phyloP scores from a whole-genome alignment of 768 basidiomycete genomes.

The Symmetrospora coprosmae region DNA sequence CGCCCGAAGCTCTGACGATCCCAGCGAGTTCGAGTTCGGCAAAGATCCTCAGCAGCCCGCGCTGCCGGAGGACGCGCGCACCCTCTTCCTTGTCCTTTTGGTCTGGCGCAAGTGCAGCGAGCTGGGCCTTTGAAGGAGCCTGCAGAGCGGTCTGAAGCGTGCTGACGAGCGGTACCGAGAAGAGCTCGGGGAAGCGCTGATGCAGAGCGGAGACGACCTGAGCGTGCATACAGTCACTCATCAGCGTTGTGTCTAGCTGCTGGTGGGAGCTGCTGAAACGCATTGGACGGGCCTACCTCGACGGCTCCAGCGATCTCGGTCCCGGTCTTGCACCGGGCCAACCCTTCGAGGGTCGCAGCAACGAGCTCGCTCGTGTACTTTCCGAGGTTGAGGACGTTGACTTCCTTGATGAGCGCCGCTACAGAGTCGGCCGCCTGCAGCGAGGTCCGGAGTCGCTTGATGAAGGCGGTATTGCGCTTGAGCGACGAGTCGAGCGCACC shows the following conservation, averaged over 20 bases:
- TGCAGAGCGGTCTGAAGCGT: slow-evolving; percentile 43
- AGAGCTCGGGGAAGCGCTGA: slow-evolving; percentile 64
- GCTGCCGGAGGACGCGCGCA: slow-evolving; percentile 60
- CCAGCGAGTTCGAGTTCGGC: slow-evolving; percentile 81
- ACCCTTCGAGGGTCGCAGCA: slow-evolving; percentile 69
- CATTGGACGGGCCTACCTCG: slow-evolving; percentile 48
- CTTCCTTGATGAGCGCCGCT: slow-evolving; percentile 62
- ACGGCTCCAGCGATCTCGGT: slow-evolving; percentile 81
- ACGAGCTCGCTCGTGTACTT: slow-evolving; percentile 95
- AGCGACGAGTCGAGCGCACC: slow-evolving; percentile 68
- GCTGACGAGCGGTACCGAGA: slow-evolving; percentile 57
- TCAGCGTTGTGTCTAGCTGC: background rate
- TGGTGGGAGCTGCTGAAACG: background rate
- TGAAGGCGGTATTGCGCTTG: slow-evolving; percentile 87
- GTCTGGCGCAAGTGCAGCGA: slow-evolving; percentile 54
- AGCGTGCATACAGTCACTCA: background rate
- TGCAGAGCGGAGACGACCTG: slow-evolving; percentile 82
- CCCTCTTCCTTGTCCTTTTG: slow-evolving; percentile 88
- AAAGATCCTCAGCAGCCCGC: slow-evolving; percentile 71
- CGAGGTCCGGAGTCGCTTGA: slow-evolving; percentile 79
- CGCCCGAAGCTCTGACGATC: slow-evolving; percentile 66
- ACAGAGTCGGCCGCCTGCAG: slow-evolving; percentile 41
- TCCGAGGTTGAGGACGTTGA: slow-evolving; percentile 74
- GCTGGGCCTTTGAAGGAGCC: slow-evolving; percentile 40
- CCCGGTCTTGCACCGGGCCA: slow-evolving; percentile 75